Evolutionary conservation across 148 eudicot species (phyloP), one percentile per base, ranked within the genome.

Genomic region (Camellia granthamiana): DNA sequence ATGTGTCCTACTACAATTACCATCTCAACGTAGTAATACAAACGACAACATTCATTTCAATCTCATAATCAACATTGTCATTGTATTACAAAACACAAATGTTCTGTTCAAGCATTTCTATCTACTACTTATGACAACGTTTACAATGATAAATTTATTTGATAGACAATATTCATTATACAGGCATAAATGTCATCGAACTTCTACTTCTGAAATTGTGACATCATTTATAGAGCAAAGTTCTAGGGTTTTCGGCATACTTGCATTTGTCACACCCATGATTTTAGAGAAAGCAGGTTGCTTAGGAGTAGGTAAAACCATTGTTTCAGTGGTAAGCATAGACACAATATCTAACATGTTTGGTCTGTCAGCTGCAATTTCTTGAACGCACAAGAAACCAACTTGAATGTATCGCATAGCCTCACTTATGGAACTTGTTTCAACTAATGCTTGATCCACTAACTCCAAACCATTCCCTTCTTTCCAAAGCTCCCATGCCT

Each of bases 401-500:
- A 76, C 78, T 15, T 59, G 78, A 76, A 76, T 54, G 68, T 64
- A 76, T 76, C 15, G 46, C 41, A 60, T 14, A 59, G 23, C 70
- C 3, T 77, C 70, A 16, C 16, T 77, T 19, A 6, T 43, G 8
- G 70, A n/a, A 66, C 58, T 46, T 46, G 59, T 59, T 19, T 47
- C 69, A 46, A 46, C 79, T 21, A 77, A 23, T 77, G 38, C 6
- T 7, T 11, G 43, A 62, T 77, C 79, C 43, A 63, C n/a, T 6
- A 77, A 7, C 58, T 77, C 79, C 38, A 63, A 19, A 47, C 70
- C 58, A 4, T 59, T 44, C 51, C 71, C 71, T 77, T 62, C 59
- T 3, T 44, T 77, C 79, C 69, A 77, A 15, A 77, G 13, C 1
- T 77, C 70, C 69, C 79, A 77, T 63, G 54, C 68, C 78, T 75